Base-by-base conservation (phyloP, 177 flowering plant species). In the Telopea speciosissima region DNA sequence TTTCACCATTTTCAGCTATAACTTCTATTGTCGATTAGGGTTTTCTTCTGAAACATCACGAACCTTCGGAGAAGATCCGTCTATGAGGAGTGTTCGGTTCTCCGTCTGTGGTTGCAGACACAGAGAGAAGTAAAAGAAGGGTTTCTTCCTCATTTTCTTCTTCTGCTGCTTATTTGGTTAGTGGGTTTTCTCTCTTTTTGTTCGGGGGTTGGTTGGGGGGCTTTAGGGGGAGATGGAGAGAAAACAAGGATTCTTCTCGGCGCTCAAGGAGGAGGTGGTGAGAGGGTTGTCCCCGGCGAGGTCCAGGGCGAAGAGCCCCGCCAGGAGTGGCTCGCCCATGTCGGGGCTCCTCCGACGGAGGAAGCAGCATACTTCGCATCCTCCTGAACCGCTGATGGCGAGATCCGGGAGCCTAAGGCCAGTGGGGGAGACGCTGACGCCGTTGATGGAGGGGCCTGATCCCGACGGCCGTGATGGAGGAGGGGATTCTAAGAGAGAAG, bases 371-470 rank as follows among this genome's bases (percentile, higher is more conserved):
- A 79, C 36, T 72, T 60, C 71, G 71, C 81, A 66, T 36, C 84
- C 71, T 22, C 85, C 85, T 11, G 88, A 83, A 68, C 79, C 70
- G 67, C 75, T 81, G 75, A 79, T 92, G 24, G 63, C 81, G 67
- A 85, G 97, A 83, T 90, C 96, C 69, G 91, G 93, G 69, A 84
- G 87, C 65, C n/a, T 88, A 73, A 86, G 91, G 77, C 89, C 87
- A 24, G 78, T 77, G 16, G 67, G 70, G 71, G 91, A 89, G 83
- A 73, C 91, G 1, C 76, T 89, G 58, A 83, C 93, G 61, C 91
- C 94, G 73, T 74, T 89, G 74, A 85, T 72, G 84, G 97, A 91
- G 69, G 97, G 97, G 1, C 97, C 97, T 21, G 97, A 88, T 81
- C 83, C 82, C 42, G 85, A 86, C 17, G 88, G 76, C 1, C 63